Percentiles rank a stretch among this genome's conserved stretches.
phyloP scores from a whole-genome alignment of 495 filamentous ascomycete genomes.

The Penicillium canescens region DNA sequence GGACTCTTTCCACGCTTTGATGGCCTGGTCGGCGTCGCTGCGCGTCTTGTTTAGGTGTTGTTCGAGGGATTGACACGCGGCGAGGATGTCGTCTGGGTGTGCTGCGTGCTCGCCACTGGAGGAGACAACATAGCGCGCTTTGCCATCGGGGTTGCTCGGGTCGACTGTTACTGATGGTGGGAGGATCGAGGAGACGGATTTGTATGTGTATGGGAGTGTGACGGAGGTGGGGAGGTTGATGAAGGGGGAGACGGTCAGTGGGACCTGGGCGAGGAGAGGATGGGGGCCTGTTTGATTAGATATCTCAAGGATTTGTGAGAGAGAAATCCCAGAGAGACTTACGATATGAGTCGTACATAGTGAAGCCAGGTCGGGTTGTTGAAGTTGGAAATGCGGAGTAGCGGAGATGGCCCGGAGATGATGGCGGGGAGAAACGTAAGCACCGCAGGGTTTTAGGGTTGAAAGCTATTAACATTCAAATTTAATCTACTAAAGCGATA shows the following conservation, averaged over 20 bases:
- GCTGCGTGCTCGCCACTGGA: constrained; percentile 69
- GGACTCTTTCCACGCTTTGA: constrained; percentile 68
- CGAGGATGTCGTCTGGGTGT: constrained; percentile 78
- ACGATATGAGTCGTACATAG: constrained; percentile 51
- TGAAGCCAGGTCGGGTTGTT: background rate
- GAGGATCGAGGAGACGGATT: constrained; percentile 78
- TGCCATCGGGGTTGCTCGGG: constrained; percentile 37
- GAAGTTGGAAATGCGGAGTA: constrained; percentile 6
- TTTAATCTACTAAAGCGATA: no score
- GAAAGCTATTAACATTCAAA: background rate
- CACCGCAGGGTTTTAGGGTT: background rate
- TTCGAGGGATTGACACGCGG: constrained; percentile 73
- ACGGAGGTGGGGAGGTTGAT: constrained; percentile 86
- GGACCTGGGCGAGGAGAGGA: constrained; percentile 86
- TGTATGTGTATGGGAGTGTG: constrained; percentile 95
- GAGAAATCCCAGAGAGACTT: constrained; percentile 8
- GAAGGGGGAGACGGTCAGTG: constrained; percentile 92
- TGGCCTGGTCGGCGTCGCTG: constrained; percentile 60
- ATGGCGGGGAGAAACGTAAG: background rate
- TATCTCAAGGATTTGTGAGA: background rate
- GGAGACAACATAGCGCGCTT: constrained; percentile 72
- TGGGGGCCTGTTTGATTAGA: constrained; percentile 63
- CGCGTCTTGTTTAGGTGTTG: constrained; percentile 68
- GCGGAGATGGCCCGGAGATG: constrained; percentile 1
- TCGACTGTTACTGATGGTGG: constrained; percentile 72